A percentile compares a stretch with the other conserved stretches of the same genome.
Conservation (phyloP, 2,329 filamentous ascomycete genomes). For the Pleurostoma richardsiae region DNA sequence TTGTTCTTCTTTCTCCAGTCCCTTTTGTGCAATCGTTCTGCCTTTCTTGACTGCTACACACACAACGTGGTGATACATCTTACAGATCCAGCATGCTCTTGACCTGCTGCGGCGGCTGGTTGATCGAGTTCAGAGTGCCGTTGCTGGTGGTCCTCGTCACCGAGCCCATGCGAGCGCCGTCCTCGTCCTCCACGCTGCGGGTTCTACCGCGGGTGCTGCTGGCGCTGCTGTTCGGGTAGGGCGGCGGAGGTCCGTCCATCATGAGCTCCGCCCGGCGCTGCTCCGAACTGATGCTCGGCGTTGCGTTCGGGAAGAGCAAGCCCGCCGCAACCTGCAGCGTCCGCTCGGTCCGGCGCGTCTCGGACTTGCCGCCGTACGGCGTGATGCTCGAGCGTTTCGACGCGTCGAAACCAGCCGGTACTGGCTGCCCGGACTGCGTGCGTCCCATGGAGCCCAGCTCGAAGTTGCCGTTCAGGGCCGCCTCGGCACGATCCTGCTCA, state of each 20-base stretch:
- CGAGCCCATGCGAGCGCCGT: conserved; percentile 17
- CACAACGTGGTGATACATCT: not conserved
- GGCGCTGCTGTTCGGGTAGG: conserved; percentile 23
- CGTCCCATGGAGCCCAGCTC: conserved; percentile 23
- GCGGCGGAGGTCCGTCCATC: conserved; percentile 38
- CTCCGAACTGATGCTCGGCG: conserved; percentile 19
- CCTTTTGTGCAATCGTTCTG: too few relatives aligned
- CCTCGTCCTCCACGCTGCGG: conserved; percentile 8
- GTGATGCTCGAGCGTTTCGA: conserved; percentile 18
- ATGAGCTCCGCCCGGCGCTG: conserved; percentile 32
- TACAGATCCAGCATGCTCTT: conserved; percentile 55
- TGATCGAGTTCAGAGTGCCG: conserved; percentile 39
- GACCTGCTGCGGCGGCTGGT: conserved; percentile 46
- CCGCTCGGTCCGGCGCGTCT: conserved; percentile 37
- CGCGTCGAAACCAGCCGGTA: conserved; percentile 15
- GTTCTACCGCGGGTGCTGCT: conserved; percentile 15
- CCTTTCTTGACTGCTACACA: too few relatives aligned
- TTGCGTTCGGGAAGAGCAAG: conserved; percentile 42
- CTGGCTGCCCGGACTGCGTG: conserved; percentile 18
- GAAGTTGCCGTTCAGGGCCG: not conserved
- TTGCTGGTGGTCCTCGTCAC: conserved; percentile 38
- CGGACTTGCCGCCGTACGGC: conserved; percentile 35
- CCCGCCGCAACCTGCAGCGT: conserved; percentile 35
- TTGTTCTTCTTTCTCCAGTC: too few relatives aligned
- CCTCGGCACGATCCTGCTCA: not conserved